Evolutionary conservation across 1,284 basidiomycete species (phyloP), one percentile per base, ranked within the genome.

Genomic region (Termitomyces sp.): DNA sequence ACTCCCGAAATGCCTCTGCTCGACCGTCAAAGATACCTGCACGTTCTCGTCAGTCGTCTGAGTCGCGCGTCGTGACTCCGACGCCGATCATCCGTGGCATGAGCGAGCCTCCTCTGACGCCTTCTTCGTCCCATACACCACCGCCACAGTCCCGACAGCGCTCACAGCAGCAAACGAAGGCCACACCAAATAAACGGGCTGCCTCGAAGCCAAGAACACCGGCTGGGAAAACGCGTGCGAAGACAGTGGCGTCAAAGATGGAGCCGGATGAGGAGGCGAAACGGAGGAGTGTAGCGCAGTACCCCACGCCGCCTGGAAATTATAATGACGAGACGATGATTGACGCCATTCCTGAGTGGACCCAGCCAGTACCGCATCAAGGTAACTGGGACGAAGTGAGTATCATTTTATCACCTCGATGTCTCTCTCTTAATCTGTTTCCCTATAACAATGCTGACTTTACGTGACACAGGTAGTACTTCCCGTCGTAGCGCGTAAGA

Each of bases 311-410:
- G 1, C 77, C 79, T 1, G 74, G 70, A 49, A 76, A 69, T 34
- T 77, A 79, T 44, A 80, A 51, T 1, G 58, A 59, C 26, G 56
- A 72, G 34, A 75, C 77, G 62, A 73, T 73, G 67, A 74, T 74
- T 51, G 73, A 90, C 66, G 88, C 88, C 21, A 88, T 90, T 65
- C 87, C 88, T 5, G 78, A 80, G 2, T 89, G 88, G 87, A 88
- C 86, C 10, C 83, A 89, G 63, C 87, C 88, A 28, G 73, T 83
- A 17, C 78, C 74, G 28, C 71, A 70, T 53, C 72, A 76, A 21
- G 84, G 86, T 1, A 88, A 87, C 62, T 90, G 88, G 88, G 88
- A 90, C 62, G 88, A 90, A 66, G 88, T 84, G 64, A 66, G 83
- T 74, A 40, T 3, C 46, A 42, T 50, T n/a, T 21, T n/a, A 26